phyloP scores from a whole-genome alignment of 1,284 basidiomycete genomes.

The Takashimella tepidaria region DNA sequence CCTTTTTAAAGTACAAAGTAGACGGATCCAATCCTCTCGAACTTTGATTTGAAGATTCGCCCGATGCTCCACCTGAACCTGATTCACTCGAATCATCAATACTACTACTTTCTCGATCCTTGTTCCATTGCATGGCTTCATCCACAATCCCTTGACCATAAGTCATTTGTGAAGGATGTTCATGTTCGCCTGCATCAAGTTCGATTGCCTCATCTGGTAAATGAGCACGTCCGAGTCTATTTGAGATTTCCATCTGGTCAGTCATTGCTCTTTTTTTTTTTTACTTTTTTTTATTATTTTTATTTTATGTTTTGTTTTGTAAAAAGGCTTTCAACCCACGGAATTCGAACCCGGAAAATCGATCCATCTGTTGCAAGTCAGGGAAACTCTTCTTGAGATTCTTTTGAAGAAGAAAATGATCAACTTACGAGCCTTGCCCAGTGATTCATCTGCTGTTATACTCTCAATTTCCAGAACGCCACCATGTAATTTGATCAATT shows the following conservation, averaged over 20 bases:
- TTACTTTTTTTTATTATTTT: no score
- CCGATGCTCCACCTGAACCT: constrained; percentile 7
- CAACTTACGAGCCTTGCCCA: constrained; percentile 33
- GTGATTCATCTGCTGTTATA: constrained; percentile 30
- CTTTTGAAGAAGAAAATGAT: no score
- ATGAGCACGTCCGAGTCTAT: constrained; percentile 38
- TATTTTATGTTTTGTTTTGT: no score
- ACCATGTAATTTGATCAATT: constrained; percentile 49
- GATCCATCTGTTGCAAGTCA: constrained; percentile 31
- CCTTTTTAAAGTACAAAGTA: constrained; percentile 41
- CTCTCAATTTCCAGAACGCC: constrained; percentile 47
- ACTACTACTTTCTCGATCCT: constrained; percentile 18
- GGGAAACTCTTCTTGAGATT: not conserved
- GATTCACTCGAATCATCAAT: constrained; percentile 21
- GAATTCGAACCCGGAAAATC: constrained; percentile 37
- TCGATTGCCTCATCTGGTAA: constrained; percentile 37
- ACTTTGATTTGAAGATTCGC: constrained; percentile 15
- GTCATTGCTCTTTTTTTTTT: no score
- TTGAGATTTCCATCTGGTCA: no score
- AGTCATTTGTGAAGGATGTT: constrained; percentile 6
- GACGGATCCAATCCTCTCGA: constrained; percentile 33
- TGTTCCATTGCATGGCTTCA: constrained; percentile 42
- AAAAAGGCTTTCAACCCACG: no score
- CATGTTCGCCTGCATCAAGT: not conserved
- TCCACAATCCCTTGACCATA: constrained; percentile 40